Evolutionary conservation across 345 rosid genomes (phyloP), one percentile per base, ranked within the genome.

Genomic region (Crucihimalaya himalaica): DNA sequence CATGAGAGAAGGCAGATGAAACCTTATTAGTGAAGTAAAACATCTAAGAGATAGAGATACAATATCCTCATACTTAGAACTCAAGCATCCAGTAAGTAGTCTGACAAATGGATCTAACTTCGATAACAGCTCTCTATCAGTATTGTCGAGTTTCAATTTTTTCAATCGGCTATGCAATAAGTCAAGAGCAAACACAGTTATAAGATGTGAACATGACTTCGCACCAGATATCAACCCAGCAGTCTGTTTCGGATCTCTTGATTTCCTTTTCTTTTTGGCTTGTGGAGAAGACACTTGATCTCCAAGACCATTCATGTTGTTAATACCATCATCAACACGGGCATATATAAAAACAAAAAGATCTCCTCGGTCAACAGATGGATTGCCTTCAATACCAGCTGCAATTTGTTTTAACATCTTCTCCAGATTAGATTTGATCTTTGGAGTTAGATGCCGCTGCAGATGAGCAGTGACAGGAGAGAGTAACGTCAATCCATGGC

Each of bases 21-120:
- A 75, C 80, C 96, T 83, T 64, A 95, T 74, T 69, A 92, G 74
- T 70, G 81, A 83, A 71, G 86, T 78, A 75, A 95, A 87, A 66
- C 99, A 92, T 81, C 85, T 85, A 51, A 95, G 85, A 47, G 94
- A 85, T 57, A 87, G 80, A 13, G 96, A 84, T 35, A 95, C 80
- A 69, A 92, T 78, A 73, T 89, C 88, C 84, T 92, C 96, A 72
- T 90, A 90, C 74, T 88, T 88, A 8, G 98, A 88, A 83, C 85
- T 81, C 93, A 95, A 80, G 85, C 98, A 90, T 50, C 68, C 73
- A 46, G 92, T 82, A 50, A 92, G 81, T 68, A 88, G 73, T 68
- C 71, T 78, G 51, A 95, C 84, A 72, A 95, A 95, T 6, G 99
- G 95, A 81, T 90, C 97, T 86, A 92, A 80, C 97, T 79, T 90